Evolutionary conservation across 169 alveolate species (phyloP).

Genomic region (Cyclospora cayetanensis): DNA sequence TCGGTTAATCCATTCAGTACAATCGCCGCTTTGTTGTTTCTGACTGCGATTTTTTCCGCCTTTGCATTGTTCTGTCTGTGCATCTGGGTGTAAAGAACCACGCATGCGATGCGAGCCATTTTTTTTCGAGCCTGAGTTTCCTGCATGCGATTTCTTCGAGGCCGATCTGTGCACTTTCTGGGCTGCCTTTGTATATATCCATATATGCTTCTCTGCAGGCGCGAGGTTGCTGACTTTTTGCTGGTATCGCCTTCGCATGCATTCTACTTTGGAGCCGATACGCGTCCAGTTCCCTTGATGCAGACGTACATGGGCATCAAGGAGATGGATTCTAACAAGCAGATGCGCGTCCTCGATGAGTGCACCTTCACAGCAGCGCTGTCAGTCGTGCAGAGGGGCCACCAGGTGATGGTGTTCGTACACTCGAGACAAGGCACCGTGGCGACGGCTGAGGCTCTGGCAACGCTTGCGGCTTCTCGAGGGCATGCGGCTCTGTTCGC

Average conservation of each 20-base stretch:
- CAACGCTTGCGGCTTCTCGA: background rate
- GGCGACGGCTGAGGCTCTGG: constrained; percentile 90
- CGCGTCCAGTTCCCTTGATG: constrained; percentile 98
- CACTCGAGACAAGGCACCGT: constrained; percentile 99
- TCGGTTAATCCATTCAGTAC: no score
- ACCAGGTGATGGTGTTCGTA: constrained; percentile 97
- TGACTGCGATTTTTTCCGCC: no score
- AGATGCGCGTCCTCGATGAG: constrained; percentile 84
- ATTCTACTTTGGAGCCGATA: constrained; percentile 73
- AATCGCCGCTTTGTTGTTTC: no score
- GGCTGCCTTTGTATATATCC: background rate
- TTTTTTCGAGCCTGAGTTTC: no score
- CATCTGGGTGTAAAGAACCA: no score
- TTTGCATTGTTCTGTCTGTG: no score
- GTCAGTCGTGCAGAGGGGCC: constrained; percentile 83
- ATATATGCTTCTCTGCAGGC: background rate
- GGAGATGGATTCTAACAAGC: constrained; percentile 90
- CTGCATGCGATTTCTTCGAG: background rate
- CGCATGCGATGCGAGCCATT: no score
- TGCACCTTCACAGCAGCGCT: constrained; percentile 93
- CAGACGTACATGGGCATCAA: constrained; percentile 94
- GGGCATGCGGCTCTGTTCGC: background rate
- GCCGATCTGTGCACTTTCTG: background rate
- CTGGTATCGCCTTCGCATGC: constrained; percentile 83
- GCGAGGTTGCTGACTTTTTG: constrained; percentile 96